Conservation (phyloP, 75 land plant species). For the Ceratopteris richardii region DNA sequence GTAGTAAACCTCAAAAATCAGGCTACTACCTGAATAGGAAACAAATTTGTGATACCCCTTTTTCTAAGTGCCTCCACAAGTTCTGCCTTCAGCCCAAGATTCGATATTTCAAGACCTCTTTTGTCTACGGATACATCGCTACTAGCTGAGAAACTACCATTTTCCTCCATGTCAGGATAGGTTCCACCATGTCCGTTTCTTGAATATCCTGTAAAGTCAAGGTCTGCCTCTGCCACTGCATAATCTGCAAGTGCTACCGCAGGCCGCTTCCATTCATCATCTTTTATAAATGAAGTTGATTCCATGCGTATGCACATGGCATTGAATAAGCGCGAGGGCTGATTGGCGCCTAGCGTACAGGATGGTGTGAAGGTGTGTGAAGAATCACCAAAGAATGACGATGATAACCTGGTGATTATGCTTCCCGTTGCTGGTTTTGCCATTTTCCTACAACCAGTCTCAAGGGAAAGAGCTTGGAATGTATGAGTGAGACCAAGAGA, state of each 20-base stretch:
- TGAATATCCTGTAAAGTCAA: neutral
- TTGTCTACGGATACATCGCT: neutral
- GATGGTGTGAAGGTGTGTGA: neutral
- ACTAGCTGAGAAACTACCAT: neutral
- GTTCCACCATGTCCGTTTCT: too few species aligned
- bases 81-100: constrained; percentile 38
- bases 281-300: neutral
- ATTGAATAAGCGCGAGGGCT: neutral
- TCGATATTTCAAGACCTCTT: constrained; percentile 47
- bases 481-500: neutral
- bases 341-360: neutral
- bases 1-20: too few species aligned
- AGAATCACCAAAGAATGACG: neutral
- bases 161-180: neutral
- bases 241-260: constrained; percentile 5
- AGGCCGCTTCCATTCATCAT: neutral
- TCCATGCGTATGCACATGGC: neutral
- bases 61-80: constrained; percentile 60
- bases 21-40: constrained; percentile 76
- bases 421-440: neutral
- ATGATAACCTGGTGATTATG: neutral
- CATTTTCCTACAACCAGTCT: neutral
- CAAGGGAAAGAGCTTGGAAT: constrained; percentile 3
- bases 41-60: constrained; percentile 78
- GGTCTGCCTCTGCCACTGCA: neutral